Percentiles rank a stretch among this genome's conserved stretches.
phyloP scores from a whole-genome alignment of 345 rosid species.

The Eutrema japonicum region DNA sequence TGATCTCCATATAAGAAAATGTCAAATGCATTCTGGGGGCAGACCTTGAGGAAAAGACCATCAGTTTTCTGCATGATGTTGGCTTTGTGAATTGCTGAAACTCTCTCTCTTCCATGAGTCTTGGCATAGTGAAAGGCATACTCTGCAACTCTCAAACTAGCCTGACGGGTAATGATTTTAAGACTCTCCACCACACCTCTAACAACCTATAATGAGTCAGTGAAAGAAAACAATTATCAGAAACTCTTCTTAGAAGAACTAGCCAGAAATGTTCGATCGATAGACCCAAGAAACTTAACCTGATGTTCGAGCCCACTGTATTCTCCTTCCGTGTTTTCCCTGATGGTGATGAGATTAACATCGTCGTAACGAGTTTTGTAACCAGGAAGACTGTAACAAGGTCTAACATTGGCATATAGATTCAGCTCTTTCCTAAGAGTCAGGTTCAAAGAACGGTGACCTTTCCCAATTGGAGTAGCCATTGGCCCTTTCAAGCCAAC shows the following conservation, averaged over 20 bases:
- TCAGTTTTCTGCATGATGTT: conserved; percentile 99
- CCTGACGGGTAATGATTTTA: conserved; percentile 94
- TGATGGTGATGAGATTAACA: conserved; percentile 90
- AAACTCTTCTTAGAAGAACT: background rate
- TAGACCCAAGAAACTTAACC: conserved; percentile 47
- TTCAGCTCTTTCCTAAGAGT: conserved; percentile 96
- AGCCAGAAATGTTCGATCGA: background rate
- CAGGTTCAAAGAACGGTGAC: conserved; percentile 94
- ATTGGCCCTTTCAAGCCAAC: conserved; percentile 99
- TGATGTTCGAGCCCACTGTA: conserved; percentile 99
- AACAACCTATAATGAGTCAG: conserved; percentile 64
- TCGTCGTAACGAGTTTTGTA: conserved; percentile 93
- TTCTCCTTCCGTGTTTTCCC: conserved; percentile 99
- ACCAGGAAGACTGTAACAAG: conserved; percentile 97
- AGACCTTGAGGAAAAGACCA: conserved; percentile 94
- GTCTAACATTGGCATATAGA: conserved; percentile 95
- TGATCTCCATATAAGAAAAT: background rate
- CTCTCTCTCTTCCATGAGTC: conserved; percentile 93
- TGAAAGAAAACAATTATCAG: conserved; percentile 3
- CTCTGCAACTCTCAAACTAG: conserved; percentile 98
- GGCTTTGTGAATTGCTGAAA: conserved; percentile 97
- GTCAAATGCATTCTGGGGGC: background rate
- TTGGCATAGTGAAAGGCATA: conserved; percentile 98
- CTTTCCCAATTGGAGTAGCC: conserved; percentile 99
- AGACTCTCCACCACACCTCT: conserved; percentile 99